Percentiles rank a stretch among this genome's conserved stretches.
These are phyloP conservation scores for Sphaerobolus stellatus DNA, from an alignment of 1,284 basidiomycete species.

Conservation along the genomic window DNA sequence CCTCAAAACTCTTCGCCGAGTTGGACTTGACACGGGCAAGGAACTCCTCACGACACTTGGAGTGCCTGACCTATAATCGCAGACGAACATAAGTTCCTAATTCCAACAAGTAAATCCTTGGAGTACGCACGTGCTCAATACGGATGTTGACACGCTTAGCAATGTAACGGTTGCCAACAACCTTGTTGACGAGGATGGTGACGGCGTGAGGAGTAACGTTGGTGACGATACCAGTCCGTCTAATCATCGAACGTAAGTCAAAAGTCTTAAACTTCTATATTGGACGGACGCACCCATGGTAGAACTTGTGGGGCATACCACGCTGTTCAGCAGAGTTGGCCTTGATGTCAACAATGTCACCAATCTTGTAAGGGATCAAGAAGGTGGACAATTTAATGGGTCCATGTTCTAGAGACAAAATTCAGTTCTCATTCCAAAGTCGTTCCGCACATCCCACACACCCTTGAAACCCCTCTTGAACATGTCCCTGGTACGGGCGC, in stretches of 20 bases:
- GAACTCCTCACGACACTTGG: constrained; percentile 99
- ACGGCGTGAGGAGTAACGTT: constrained; percentile 95
- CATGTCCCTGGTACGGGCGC: constrained; percentile 99
- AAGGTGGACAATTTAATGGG: constrained; percentile 90
- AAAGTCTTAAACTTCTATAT: constrained; percentile 6
- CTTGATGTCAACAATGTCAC: constrained; percentile 99
- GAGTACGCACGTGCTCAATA: constrained; percentile 73
- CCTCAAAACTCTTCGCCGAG: constrained; percentile 80
- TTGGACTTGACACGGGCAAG: constrained; percentile 94
- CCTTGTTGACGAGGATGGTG: constrained; percentile 97
- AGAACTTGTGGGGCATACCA: constrained; percentile 99
- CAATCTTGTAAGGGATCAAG: constrained; percentile 90
- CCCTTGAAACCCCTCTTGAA: constrained; percentile 98
- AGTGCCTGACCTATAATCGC: constrained; percentile 68
- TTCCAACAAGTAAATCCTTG: background rate
- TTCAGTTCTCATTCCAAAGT: constrained; percentile 6
- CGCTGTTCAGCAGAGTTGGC: constrained; percentile 99
- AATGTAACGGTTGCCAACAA: constrained; percentile 98
- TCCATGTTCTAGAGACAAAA: constrained; percentile 73
- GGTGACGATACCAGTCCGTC: constrained; percentile 97
- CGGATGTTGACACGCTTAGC: constrained; percentile 99
- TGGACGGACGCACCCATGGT: constrained; percentile 67
- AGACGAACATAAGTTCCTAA: background rate
- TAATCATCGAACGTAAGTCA: constrained; percentile 30
- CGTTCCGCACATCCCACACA: constrained; percentile 37